These are phyloP conservation scores for Alternaria incomplexa DNA, from an alignment of 2,329 filamentous ascomycete species.

Conservation along the genomic window DNA sequence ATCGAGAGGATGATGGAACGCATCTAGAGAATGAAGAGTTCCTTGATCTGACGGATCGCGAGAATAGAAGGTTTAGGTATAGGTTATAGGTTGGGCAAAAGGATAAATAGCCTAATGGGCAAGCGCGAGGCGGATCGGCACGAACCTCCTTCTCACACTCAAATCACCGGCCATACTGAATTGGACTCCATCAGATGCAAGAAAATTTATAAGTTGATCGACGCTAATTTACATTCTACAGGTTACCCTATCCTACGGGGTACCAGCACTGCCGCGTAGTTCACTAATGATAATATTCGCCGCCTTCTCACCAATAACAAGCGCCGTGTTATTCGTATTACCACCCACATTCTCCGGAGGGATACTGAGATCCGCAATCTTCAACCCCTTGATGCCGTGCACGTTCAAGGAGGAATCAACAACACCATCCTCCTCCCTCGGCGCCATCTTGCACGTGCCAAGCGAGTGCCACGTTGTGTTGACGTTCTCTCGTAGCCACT, in stretches of 20 bases:
- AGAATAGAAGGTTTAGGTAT: conserved; percentile 37
- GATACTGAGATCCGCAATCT: conserved; percentile 54
- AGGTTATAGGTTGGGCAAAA: conserved; percentile 5
- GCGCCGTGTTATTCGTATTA: conserved; percentile 56
- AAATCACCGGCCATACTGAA: background rate
- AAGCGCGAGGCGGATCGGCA: background rate
- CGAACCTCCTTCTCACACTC: background rate
- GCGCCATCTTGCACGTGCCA: conserved; percentile 43
- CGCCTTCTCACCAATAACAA: conserved; percentile 46
- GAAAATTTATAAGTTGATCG: background rate
- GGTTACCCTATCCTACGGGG: background rate
- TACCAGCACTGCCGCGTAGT: conserved; percentile 1
- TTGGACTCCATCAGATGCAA: background rate
- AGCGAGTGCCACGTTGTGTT: conserved; percentile 43
- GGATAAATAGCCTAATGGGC: background rate
- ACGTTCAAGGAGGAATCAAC: conserved; percentile 38
- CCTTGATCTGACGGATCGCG: conserved; percentile 45
- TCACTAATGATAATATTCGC: conserved; percentile 36
- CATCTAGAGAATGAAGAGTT: conserved; percentile 41
- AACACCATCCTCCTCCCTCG: conserved; percentile 36
- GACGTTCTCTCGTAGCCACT: conserved; percentile 48
- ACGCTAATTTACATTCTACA: background rate
- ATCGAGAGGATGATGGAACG: conserved; percentile 9
- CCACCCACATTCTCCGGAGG: conserved; percentile 53
- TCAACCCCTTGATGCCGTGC: conserved; percentile 38